These are phyloP conservation scores for Diphasiastrum complanatum DNA, from an alignment of 83 land plant species.

Conservation along the genomic window DNA sequence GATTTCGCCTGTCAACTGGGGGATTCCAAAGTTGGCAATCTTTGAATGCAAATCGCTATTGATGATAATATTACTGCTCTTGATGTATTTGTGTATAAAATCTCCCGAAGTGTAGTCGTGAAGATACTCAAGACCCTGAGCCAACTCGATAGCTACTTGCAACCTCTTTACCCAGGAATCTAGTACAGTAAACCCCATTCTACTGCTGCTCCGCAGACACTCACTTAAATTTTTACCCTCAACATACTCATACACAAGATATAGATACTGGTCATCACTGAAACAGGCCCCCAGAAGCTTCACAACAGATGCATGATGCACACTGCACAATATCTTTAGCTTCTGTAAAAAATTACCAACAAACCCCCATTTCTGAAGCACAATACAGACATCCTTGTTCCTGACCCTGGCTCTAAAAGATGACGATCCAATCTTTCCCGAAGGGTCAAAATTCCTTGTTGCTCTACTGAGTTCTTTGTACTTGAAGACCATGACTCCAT, in stretches of 20 bases:
- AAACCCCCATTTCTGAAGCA: conserved; percentile 33
- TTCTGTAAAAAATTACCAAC: conserved; percentile 25
- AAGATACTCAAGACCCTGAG: conserved; percentile 74
- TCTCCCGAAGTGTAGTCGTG: conserved; percentile 43
- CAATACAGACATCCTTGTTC: conserved; percentile 28
- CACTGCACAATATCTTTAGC: conserved; percentile 37
- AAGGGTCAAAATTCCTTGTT: conserved; percentile 1
- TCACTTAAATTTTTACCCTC: conserved; percentile 54
- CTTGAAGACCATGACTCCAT: too few relatives aligned
- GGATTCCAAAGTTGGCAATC: conserved; percentile 69
- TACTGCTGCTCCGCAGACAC: conserved; percentile 43
- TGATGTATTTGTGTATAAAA: conserved; percentile 66
- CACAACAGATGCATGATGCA: conserved; percentile 57
- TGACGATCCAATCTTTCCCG: conserved; percentile 24
- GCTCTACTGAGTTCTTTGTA: not conserved
- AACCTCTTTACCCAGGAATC: conserved; percentile 55
- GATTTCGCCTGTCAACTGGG: conserved; percentile 57
- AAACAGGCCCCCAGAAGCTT: conserved; percentile 58
- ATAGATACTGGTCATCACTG: conserved; percentile 39
- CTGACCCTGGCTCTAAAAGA: conserved; percentile 45
- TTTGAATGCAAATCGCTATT: conserved; percentile 43
- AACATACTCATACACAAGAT: conserved; percentile 59
- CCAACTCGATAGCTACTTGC: conserved; percentile 66
- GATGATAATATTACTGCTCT: conserved; percentile 46
- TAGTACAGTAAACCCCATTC: conserved; percentile 54